A percentile compares a stretch with the other conserved stretches of the same genome.
Evolutionary conservation across 208 protist species (phyloP).

Genomic region (Trypanosomatidae sp.): DNA sequence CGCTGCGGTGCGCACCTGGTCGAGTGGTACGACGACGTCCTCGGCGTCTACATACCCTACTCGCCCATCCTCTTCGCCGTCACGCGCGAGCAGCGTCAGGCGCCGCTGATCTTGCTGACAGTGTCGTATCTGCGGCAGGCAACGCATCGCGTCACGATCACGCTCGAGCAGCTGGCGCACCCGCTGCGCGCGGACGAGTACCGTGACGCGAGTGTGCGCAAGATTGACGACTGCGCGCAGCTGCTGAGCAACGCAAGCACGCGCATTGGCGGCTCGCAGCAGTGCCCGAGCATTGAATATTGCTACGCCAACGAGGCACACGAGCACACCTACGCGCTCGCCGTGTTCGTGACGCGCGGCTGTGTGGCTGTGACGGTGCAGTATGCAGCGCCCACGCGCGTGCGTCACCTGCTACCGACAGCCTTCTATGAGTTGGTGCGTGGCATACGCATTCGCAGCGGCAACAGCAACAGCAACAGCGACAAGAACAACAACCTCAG

Average conservation of each 20-base stretch:
- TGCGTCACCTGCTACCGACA: slow-evolving; percentile 46
- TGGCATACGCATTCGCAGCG: slow-evolving; percentile 43
- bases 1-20: slow-evolving; percentile 40
- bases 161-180: slow-evolving; percentile 40
- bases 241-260: slow-evolving; percentile 26
- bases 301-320: slow-evolving; percentile 57
- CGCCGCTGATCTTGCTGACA: slow-evolving; percentile 55
- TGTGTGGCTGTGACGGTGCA: slow-evolving; percentile 64
- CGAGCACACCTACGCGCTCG: slow-evolving; percentile 23
- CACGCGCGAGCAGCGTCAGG: slow-evolving; percentile 63
- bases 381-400: slow-evolving; percentile 47
- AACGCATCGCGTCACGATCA: slow-evolving; percentile 46
- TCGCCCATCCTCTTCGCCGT: slow-evolving; percentile 62
- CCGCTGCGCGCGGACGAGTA: slow-evolving; percentile 30
- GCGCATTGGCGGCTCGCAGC: slow-evolving; percentile 37
- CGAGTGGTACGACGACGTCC: slow-evolving; percentile 66
- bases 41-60: slow-evolving; percentile 57
- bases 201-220: slow-evolving; percentile 36
- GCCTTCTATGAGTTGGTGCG: slow-evolving; percentile 66
- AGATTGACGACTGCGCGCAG: slow-evolving; percentile 43
- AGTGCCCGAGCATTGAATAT: slow-evolving; percentile 58
- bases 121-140: slow-evolving; percentile 48
- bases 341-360: slow-evolving; percentile 49
- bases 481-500: too few relatives aligned
- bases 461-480: too few relatives aligned